Evolutionary conservation across 2,329 filamentous ascomycete species (phyloP), one percentile per base, ranked within the genome.

Genomic region (Colletotrichum incanum): DNA sequence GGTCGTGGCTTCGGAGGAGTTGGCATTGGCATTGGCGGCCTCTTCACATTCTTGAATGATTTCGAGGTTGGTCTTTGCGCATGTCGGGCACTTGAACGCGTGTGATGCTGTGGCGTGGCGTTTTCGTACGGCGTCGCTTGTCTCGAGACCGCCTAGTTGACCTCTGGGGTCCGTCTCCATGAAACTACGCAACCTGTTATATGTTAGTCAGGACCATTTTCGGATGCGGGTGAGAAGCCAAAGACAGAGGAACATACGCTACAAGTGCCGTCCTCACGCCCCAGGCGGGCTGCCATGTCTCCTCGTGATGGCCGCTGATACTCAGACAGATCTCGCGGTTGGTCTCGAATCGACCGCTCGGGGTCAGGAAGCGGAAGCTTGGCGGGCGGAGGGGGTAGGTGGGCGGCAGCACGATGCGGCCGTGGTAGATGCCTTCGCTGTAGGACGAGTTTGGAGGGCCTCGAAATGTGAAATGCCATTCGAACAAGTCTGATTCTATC

Each of bases 211-310:
- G 50, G n/a, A 28, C 16, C 7, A 4, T 12, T 8, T 9, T 39
- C n/a, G 18, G 16, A n/a, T 26, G 28, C 31, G 23, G 54, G 34
- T 45, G 12, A 43, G 20, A 52, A 20, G 31, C 5, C 28, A 1
- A 49, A 23, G 28, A 28, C 6, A 12, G 50, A 14, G 28, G 14
- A 16, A 77, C 81, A 49, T 79, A 85, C 84, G 90, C 90, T 52
- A 92, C 89, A 8, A 99, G 84, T 20, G 96, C 96, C 5, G 96
- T 98, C 72, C 96, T 89, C 12, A 99, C 93, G 0, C 96, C 96
- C 96, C 96, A 99, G 0, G 96, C 96, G 0, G 96, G 96, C 87
- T 98, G 96, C 96, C 96, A 99, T 20, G 94, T 97, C 85, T 98
- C 96, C 82, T 98, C 96, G 83, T 99, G 96, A 82, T 98, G 96